Conservation (phyloP, 23 red algal genomes). For the Gracilaria domingensis region DNA sequence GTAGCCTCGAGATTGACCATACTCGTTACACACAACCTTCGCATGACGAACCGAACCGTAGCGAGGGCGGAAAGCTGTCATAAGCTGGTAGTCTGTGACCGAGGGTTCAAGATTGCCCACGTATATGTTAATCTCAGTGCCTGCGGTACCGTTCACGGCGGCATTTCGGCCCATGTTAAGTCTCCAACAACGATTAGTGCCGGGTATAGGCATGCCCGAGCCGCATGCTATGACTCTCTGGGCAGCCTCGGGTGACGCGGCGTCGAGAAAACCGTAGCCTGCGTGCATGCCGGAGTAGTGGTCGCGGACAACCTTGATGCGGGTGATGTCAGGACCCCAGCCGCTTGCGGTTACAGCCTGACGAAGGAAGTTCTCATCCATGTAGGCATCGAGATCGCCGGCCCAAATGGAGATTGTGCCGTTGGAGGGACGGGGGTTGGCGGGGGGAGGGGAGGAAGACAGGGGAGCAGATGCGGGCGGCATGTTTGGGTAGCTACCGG, state of each 20-base stretch:
- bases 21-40: constrained; percentile 89
- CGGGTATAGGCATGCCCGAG: constrained; percentile 78
- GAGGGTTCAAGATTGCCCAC: constrained; percentile 78
- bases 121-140: constrained; percentile 83
- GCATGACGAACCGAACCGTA: constrained; percentile 82
- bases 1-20: constrained; percentile 74
- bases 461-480: constrained; percentile 15
- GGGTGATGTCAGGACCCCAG: constrained; percentile 80
- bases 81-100: constrained; percentile 81
- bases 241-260: constrained; percentile 77
- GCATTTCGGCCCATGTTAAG: constrained; percentile 82
- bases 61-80: constrained; percentile 76
- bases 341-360: constrained; percentile 78
- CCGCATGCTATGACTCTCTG: constrained; percentile 64
- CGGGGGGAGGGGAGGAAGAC: constrained; percentile 12
- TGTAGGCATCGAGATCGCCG: constrained; percentile 86
- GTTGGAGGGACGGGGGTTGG: constrained; percentile 22
- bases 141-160: constrained; percentile 36
- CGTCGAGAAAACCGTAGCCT: constrained; percentile 85
- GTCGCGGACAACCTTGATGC: constrained; percentile 87
- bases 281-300: constrained; percentile 69
- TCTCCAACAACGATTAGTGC: constrained; percentile 82
- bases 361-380: constrained; percentile 86
- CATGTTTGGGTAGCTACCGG: constrained; percentile 24
- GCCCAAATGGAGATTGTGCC: constrained; percentile 83